Conservation (phyloP, 2,329 filamentous ascomycete species). For the Keithomyces neogunnii region DNA sequence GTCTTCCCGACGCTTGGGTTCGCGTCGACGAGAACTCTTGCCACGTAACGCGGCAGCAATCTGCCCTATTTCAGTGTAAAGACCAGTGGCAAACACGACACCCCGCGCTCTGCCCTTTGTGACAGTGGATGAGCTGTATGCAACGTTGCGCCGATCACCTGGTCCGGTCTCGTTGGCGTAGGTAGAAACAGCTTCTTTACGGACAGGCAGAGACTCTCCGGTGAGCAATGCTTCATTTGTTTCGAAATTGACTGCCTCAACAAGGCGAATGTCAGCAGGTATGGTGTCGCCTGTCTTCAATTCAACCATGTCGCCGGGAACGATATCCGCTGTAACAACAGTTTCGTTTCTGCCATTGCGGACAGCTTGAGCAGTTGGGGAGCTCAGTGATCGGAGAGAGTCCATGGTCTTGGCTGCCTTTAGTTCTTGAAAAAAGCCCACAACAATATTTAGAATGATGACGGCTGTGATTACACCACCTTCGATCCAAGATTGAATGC, state of each 20-base stretch:
- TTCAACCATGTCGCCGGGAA: slow-evolving; percentile 49
- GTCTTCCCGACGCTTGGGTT: slow-evolving; percentile 36
- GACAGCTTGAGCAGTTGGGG: slow-evolving; percentile 34
- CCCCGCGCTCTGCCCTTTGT: slow-evolving; percentile 52
- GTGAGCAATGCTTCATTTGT: slow-evolving; percentile 60
- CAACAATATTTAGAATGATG: slow-evolving; percentile 48
- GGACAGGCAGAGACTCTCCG: slow-evolving; percentile 53
- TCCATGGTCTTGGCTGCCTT: slow-evolving; percentile 42
- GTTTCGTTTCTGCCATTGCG: slow-evolving; percentile 31
- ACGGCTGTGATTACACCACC: slow-evolving; percentile 50
- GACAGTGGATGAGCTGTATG: slow-evolving; percentile 54
- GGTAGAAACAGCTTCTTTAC: slow-evolving; percentile 39
- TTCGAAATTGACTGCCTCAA: slow-evolving; percentile 57
- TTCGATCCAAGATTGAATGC: slow-evolving; percentile 51
- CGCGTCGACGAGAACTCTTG: slow-evolving; percentile 24
- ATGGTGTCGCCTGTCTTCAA: slow-evolving; percentile 51
- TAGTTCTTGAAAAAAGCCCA: slow-evolving; percentile 39
- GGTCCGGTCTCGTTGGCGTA: slow-evolving; percentile 33
- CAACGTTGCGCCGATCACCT: slow-evolving; percentile 54
- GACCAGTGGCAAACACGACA: slow-evolving; percentile 53
- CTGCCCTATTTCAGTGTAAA: slow-evolving; percentile 53
- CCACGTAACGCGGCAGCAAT: slow-evolving; percentile 42
- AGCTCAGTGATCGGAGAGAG: slow-evolving; percentile 34
- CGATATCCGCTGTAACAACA: slow-evolving; percentile 34
- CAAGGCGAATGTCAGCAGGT: slow-evolving; percentile 47